Evolutionary conservation across 495 filamentous ascomycete genomes (phyloP).

Genomic region (Penicillium verhagenii): DNA sequence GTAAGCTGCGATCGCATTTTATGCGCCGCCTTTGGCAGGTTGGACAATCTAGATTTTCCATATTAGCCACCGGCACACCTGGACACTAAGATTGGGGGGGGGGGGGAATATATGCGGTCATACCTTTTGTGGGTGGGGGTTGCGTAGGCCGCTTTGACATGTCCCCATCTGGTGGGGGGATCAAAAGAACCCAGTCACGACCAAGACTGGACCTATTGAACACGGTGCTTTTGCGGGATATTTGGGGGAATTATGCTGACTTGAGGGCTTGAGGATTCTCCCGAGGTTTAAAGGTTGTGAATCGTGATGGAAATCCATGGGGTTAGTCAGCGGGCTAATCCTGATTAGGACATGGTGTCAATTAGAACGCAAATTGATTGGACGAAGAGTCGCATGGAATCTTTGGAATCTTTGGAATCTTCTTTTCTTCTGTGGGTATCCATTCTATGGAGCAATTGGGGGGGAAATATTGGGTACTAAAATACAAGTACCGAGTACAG

Average conservation of each 20-base stretch:
- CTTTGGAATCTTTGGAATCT: too few species aligned
- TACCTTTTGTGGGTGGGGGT: slow-evolving; percentile 18
- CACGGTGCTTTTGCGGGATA: neutral
- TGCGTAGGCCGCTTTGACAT: slow-evolving; percentile 15
- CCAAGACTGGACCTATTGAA: slow-evolving; percentile 1
- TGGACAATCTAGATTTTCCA: slow-evolving; percentile 29
- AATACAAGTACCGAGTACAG: too few species aligned
- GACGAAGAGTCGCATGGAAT: neutral
- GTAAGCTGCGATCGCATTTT: slow-evolving; percentile 43
- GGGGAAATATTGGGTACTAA: too few species aligned
- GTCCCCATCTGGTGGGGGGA: slow-evolving; percentile 6
- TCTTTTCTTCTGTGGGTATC: too few species aligned
- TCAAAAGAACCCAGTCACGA: neutral
- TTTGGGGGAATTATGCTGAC: neutral
- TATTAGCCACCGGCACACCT: too few species aligned
- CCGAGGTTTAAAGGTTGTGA: neutral
- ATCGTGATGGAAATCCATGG: neutral
- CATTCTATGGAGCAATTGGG: too few species aligned
- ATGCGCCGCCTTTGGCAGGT: slow-evolving; percentile 51
- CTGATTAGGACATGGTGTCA: neutral
- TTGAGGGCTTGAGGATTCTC: neutral
- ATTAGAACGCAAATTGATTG: neutral
- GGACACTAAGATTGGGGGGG: neutral
- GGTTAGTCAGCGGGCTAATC: neutral
- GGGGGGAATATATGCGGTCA: neutral